Percentiles rank a stretch among this genome's conserved stretches.
Evolutionary conservation across 192 early-diverging fungal species (phyloP).

Genomic region (Entomortierella lignicola): DNA sequence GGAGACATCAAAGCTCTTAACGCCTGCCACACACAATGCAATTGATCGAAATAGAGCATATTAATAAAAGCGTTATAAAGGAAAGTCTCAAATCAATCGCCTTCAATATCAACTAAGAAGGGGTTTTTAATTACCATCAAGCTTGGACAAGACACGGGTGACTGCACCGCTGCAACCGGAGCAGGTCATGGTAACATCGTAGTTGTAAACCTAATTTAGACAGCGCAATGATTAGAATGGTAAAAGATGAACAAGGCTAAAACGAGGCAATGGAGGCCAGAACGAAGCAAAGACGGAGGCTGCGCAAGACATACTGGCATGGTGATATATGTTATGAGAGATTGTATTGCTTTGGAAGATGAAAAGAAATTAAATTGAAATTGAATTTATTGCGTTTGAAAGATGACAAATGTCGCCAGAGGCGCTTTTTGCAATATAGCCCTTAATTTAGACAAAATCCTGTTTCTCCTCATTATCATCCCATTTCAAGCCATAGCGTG

Average conservation of each 20-base stretch:
- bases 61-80: no score
- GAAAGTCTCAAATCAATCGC: no score
- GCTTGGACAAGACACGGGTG: constrained; percentile 70
- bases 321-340: neutral
- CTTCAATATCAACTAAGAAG: neutral
- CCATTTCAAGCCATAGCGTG: constrained; percentile 68
- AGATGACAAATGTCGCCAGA: neutral
- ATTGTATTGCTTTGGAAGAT: neutral
- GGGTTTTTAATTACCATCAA: constrained; percentile 50
- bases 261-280: no score
- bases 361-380: neutral
- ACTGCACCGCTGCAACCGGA: constrained; percentile 82
- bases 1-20: constrained; percentile 65
- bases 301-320: constrained; percentile 25
- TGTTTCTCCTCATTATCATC: constrained; percentile 27
- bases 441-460: constrained; percentile 32
- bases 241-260: neutral
- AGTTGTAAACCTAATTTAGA: constrained; percentile 67
- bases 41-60: no score
- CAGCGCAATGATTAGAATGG: neutral
- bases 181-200: constrained; percentile 86
- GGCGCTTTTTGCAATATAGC: neutral
- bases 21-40: no score
- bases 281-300: neutral
- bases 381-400: neutral